Percentiles rank a stretch among this genome's conserved stretches.
phyloP scores from a whole-genome alignment of 352 stramenopile species.

The Pythium sukuiense region DNA sequence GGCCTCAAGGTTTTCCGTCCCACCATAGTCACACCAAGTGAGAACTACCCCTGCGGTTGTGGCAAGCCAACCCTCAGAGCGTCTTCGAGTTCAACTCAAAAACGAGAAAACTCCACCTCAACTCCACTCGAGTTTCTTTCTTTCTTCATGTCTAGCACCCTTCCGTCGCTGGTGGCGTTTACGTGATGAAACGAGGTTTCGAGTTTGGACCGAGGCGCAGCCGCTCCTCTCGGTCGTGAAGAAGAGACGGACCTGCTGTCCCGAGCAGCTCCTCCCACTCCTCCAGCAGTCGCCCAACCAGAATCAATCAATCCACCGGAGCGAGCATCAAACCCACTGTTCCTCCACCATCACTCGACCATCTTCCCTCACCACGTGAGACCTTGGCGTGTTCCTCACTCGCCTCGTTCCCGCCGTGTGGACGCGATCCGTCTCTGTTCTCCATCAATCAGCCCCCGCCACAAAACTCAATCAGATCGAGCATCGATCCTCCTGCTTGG shows the following conservation, averaged over 20 bases:
- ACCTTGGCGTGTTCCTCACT: background rate
- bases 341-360: background rate
- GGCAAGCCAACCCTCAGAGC: background rate
- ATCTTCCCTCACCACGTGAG: background rate
- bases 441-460: background rate
- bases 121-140: too few species aligned
- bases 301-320: background rate
- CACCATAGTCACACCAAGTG: conserved; percentile 5
- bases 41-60: background rate
- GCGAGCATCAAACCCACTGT: background rate
- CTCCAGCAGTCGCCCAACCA: background rate
- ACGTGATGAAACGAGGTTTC: background rate
- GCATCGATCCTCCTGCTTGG: background rate
- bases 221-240: background rate
- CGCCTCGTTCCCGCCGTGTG: background rate
- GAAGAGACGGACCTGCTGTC: conserved; percentile 2
- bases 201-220: background rate
- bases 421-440: background rate
- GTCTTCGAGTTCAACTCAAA: background rate
- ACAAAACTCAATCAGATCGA: conserved; percentile 1
- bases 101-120: too few species aligned
- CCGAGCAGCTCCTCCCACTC: background rate
- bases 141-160: too few species aligned
- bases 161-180: background rate
- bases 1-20: background rate